Evolutionary conservation across 2,329 filamentous ascomycete species (phyloP), one percentile per base, ranked within the genome.

Genomic region (Ophiocordyceps australis): DNA sequence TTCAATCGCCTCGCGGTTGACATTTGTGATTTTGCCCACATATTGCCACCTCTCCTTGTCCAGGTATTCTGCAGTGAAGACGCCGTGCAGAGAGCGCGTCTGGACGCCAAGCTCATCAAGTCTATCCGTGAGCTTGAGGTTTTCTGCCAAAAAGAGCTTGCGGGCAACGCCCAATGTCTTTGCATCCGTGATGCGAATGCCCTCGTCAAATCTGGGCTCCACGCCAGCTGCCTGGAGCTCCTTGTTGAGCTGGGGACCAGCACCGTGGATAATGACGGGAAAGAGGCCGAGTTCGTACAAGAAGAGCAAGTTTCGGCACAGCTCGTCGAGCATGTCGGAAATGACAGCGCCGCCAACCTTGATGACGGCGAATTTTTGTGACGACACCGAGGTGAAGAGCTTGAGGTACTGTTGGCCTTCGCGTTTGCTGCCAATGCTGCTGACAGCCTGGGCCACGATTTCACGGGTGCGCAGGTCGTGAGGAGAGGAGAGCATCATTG

Each of bases 351-450:
- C 89, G 33, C 86, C 89, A 29, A 95, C 86, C 62, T 98, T 98
- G 55, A 98, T 92, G 25, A 98, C 86, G 38, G 85, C 86, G 51
- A 95, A 98, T 47, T 92, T 83, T 58, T 95, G 85, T 19, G 83
- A 92, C 23, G 83, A 89, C 33, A 94, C 85, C 18, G 85, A 93
- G 39, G 78, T 89, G 63, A 98, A 98, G 50, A 95, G 83, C 38
- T 85, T 89, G 31, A 95, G 74, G 54, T 95, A 95, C 54, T 95
- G 86, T 60, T 94, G 81, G 35, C 91, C 82, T 59, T 98, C 86
- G 33, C 86, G 67, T 66, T 91, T 92, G 35, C 83, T 93, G 34
- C 83, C 86, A 49, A 95, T 91, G 55, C 86, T 93, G 59, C 82
- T 92, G 39, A 95, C 65, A 32, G 93, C 68, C 45, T 44, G 54